These are phyloP conservation scores for Vigna hirtella DNA, from an alignment of 306 rosid species.

Conservation along the genomic window DNA sequence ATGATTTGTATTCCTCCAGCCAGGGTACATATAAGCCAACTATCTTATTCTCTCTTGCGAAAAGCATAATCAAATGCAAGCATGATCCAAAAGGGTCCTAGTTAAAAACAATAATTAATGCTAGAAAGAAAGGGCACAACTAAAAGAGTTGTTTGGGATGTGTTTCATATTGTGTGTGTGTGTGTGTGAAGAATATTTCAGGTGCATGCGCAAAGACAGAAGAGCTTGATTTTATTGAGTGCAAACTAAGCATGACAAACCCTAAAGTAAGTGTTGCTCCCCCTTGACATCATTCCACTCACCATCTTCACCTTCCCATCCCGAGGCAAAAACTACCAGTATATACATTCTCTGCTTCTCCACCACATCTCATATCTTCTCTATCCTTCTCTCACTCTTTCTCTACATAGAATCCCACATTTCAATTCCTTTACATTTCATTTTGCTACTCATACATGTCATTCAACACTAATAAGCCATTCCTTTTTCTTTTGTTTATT, in stretches of 20 bases:
- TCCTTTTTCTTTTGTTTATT: background rate
- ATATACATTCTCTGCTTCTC: constrained; percentile 65
- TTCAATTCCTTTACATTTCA: constrained; percentile 8
- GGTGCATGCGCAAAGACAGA: constrained; percentile 85
- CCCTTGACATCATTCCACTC: constrained; percentile 97
- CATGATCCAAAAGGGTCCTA: constrained; percentile 63
- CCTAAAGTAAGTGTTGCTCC: constrained; percentile 94
- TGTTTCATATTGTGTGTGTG: constrained; percentile 35
- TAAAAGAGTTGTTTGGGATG: constrained; percentile 63
- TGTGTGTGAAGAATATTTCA: constrained; percentile 78
- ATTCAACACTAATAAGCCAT: constrained; percentile 3
- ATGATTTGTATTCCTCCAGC: constrained; percentile 41
- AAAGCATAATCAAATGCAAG: constrained; percentile 58
- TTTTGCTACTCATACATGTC: background rate
- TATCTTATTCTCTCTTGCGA: constrained; percentile 56
- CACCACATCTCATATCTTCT: constrained; percentile 17
- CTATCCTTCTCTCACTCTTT: background rate
- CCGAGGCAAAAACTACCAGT: constrained; percentile 80
- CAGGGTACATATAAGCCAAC: constrained; percentile 75
- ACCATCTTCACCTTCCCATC: constrained; percentile 89
- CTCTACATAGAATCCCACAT: background rate
- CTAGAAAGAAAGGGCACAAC: constrained; percentile 61
- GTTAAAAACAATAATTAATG: constrained; percentile 61
- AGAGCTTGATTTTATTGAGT: constrained; percentile 75
- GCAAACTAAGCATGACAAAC: constrained; percentile 90